Base-by-base conservation (phyloP, 345 rosid genomes). In the Nasturtium officinale region DNA sequence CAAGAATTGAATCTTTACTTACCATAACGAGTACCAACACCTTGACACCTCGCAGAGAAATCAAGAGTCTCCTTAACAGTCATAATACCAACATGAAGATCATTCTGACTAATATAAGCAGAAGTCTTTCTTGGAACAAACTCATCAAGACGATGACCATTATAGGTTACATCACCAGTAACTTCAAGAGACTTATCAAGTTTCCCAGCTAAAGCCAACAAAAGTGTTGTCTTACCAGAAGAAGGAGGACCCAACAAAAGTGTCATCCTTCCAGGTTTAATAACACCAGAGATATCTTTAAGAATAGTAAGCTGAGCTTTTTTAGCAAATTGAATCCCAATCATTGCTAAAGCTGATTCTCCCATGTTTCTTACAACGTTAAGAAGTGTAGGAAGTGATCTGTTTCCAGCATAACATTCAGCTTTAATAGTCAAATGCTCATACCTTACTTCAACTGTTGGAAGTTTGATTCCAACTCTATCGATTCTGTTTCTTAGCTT, bases 11-110 rank as follows among this genome's bases (percentile, higher is more conserved):
- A 61, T 13, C 13, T 25, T 42, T 26, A 42, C 66, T 61, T 15
- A 77, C 81, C 77, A 25, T 71, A 71, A 64, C 81, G 81, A 28
- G 77, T 58, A 69, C 98, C 98, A 18, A 86, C 87, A 5, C 92
- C 90, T 72, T 90, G 98, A 79, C 93, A 90, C 75, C 83, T 82
- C 10, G 96, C 97, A 0, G 96, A 86, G 80, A 90, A 92, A 43
- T 87, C 90, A 80, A 92, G 75, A 43, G 98, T 92, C 75, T 92
- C 98, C 63, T 92, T 84, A 1, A 92, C 93, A 3, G 98, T 90
- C 97, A 92, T 78, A 58, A 89, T 90, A 32, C 84, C 89, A 5
- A 89, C 83, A 28, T 92, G 98, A 54, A 86, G 73, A 84, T 92
- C 98, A 38, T 87, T 80, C 68, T 92, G 97, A 50, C 97, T 87